These are phyloP conservation scores for Epichloe coenophiala DNA, from an alignment of 2,329 filamentous ascomycete species.

Conservation along the genomic window DNA sequence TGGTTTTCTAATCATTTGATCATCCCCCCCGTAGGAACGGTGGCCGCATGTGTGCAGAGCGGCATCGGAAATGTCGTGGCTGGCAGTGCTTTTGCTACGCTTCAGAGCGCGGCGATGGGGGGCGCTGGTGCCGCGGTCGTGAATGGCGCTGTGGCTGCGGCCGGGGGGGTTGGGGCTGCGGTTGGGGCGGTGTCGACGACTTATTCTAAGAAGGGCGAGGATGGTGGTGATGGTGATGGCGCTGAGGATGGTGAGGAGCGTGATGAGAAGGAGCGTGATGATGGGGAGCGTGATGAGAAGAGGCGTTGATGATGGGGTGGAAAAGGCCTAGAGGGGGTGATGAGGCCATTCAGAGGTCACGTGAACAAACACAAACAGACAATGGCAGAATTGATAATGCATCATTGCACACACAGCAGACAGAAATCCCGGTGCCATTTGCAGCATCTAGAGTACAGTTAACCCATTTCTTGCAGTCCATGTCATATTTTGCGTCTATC, in stretches of 20 bases:
- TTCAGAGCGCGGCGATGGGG: slow-evolving; percentile 19
- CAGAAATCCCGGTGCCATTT: no score
- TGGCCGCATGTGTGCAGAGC: slow-evolving; percentile 9
- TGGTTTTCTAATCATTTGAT: background rate
- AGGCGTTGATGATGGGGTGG: background rate
- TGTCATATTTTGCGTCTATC: background rate
- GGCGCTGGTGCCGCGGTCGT: slow-evolving; percentile 15
- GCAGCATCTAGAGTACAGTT: no score
- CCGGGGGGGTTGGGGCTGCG: background rate
- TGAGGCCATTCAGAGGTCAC: no score
- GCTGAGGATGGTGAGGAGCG: background rate
- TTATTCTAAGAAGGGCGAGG: no score
- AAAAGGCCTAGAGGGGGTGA: no score
- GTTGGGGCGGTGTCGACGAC: background rate
- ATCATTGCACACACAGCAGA: no score
- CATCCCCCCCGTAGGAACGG: background rate
- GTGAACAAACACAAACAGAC: no score
- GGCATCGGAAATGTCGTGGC: slow-evolving; percentile 15
- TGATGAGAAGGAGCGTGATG: no score
- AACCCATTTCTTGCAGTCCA: background rate
- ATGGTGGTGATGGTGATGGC: background rate
- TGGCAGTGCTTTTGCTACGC: slow-evolving; percentile 13
- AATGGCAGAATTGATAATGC: no score
- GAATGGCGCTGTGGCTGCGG: slow-evolving; percentile 8
- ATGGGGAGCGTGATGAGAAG: no score